Conservation (phyloP, 2,329 filamentous ascomycete genomes). For the Sarocladium brachiariae region DNA sequence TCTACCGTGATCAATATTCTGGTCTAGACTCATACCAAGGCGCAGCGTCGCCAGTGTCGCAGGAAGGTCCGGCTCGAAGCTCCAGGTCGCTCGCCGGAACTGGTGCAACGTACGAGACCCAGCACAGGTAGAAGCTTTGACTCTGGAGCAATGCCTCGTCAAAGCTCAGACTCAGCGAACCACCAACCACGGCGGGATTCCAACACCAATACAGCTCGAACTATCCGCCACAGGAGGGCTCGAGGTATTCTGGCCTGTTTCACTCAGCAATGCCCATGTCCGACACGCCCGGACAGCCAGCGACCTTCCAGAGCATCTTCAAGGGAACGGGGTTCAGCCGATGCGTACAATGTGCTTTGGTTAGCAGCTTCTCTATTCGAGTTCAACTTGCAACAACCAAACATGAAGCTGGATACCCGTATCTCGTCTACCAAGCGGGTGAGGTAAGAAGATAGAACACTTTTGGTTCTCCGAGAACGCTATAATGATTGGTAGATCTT, state of each 20-base stretch:
- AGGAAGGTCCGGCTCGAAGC: slow-evolving; percentile 43
- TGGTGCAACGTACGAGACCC: slow-evolving; percentile 36
- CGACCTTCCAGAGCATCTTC: slow-evolving; percentile 54
- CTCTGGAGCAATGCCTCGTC: slow-evolving; percentile 41
- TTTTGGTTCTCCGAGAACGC: background rate
- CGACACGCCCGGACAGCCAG: slow-evolving; percentile 49
- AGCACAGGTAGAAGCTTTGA: slow-evolving; percentile 56
- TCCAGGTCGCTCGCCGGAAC: slow-evolving; percentile 38
- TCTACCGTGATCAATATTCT: slow-evolving; percentile 49
- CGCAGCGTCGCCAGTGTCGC: slow-evolving; percentile 42
- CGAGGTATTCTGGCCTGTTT: slow-evolving; percentile 70
- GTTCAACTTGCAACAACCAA: slow-evolving; percentile 90
- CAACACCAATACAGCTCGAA: slow-evolving; percentile 43
- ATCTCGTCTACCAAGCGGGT: slow-evolving; percentile 89
- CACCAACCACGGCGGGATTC: slow-evolving; percentile 45
- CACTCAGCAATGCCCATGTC: slow-evolving; percentile 79
- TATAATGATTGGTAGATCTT: slow-evolving; percentile 51
- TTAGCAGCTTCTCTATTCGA: slow-evolving; percentile 91
- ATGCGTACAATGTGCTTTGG: slow-evolving; percentile 72
- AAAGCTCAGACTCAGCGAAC: slow-evolving; percentile 42
- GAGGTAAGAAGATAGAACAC: slow-evolving; percentile 61
- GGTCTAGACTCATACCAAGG: slow-evolving; percentile 35
- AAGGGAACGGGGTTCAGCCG: slow-evolving; percentile 46
- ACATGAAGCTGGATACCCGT: slow-evolving; percentile 89
- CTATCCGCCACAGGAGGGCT: slow-evolving; percentile 34